Evolutionary conservation across 2,329 filamentous ascomycete genomes (phyloP).

Genomic region (Ascochyta pisi): DNA sequence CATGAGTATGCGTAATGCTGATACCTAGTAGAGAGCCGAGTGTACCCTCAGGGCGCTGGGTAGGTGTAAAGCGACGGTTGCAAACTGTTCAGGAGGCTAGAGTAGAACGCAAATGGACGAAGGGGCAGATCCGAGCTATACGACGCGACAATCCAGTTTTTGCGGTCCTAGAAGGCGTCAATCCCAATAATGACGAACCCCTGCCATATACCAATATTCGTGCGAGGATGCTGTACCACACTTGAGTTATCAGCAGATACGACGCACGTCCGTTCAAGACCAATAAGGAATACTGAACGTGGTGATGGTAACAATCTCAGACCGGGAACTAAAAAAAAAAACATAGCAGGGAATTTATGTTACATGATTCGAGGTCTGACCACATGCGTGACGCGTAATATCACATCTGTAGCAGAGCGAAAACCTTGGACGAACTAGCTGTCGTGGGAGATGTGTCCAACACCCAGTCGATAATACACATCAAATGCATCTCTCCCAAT

Average conservation of each 20-base stretch:
- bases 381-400: too few relatives aligned
- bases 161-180: conserved; percentile 20
- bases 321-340: too few relatives aligned
- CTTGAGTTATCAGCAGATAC: background rate
- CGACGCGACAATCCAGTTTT: conserved; percentile 18
- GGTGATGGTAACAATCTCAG: background rate
- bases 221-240: conserved; percentile 9
- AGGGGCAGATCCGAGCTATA: conserved; percentile 17
- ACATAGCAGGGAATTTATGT: too few relatives aligned
- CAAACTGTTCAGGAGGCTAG: conserved; percentile 5
- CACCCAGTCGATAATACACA: too few relatives aligned
- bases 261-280: background rate
- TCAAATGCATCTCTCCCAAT: too few relatives aligned
- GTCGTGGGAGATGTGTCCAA: too few relatives aligned
- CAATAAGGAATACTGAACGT: background rate
- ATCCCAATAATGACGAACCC: conserved; percentile 12
- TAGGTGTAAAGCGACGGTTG: background rate
- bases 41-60: background rate
- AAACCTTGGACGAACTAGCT: too few relatives aligned
- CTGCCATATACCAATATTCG: conserved; percentile 22
- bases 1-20: background rate
- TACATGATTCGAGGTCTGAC: too few relatives aligned
- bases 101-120: conserved; percentile 17
- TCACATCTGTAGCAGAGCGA: too few relatives aligned
- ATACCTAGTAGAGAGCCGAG: background rate